phyloP scores from a whole-genome alignment of 345 rosid genomes.

The Hevea brasiliensis region DNA sequence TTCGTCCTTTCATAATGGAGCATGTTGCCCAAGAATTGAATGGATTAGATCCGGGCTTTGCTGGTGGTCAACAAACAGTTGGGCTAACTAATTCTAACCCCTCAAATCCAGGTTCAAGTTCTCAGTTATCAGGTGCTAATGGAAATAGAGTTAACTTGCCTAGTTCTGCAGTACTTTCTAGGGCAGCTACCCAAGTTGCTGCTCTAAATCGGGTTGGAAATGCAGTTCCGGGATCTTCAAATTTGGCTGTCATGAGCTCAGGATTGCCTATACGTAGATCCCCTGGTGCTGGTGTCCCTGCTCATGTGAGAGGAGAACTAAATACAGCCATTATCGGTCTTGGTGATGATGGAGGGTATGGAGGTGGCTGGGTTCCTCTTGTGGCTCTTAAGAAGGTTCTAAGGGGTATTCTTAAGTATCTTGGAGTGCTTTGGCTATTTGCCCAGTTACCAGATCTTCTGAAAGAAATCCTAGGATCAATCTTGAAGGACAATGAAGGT shows the following conservation, averaged over 20 bases:
- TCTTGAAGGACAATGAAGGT: constrained; percentile 91
- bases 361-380: constrained; percentile 99
- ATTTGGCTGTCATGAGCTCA: constrained; percentile 49
- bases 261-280: constrained; percentile 82
- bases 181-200: constrained; percentile 60
- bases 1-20: constrained; percentile 99
- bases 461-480: constrained; percentile 92
- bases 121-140: constrained; percentile 54
- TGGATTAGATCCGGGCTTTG: constrained; percentile 76
- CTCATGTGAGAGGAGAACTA: constrained; percentile 92
- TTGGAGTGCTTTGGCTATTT: constrained; percentile 96
- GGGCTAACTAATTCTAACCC: constrained; percentile 50
- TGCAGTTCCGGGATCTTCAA: constrained; percentile 63
- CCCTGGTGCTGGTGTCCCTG: constrained; percentile 76
- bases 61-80: constrained; percentile 62
- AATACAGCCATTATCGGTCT: constrained; percentile 97
- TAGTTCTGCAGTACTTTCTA: constrained; percentile 55
- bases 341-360: constrained; percentile 99
- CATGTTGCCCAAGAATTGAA: constrained; percentile 98
- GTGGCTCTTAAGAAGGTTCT: constrained; percentile 97
- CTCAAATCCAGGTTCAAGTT: constrained; percentile 44
- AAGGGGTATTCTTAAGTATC: constrained; percentile 92
- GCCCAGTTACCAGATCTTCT: constrained; percentile 91
- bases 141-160: constrained; percentile 71
- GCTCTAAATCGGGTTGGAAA: constrained; percentile 70